phyloP scores from a whole-genome alignment of 2,329 filamentous ascomycete genomes.

The Exserohilum turcica region DNA sequence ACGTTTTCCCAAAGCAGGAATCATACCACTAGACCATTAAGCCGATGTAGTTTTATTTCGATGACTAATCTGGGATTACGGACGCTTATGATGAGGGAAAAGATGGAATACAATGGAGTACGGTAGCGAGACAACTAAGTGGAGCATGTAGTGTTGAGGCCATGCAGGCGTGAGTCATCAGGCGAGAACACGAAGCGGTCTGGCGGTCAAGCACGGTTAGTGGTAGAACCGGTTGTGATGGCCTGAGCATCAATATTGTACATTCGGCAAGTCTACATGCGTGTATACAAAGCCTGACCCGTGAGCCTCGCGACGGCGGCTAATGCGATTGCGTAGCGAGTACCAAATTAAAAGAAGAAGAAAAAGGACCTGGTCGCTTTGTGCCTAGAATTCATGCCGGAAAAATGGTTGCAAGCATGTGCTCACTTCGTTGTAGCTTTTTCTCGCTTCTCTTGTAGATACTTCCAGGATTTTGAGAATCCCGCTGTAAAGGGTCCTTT shows the following conservation, averaged over 20 bases:
- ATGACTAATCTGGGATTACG: neutral
- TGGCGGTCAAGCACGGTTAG: neutral
- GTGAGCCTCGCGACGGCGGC: conserved; percentile 19
- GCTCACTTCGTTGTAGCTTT: conserved; percentile 47
- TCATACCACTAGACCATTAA: conserved; percentile 38
- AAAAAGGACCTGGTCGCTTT: conserved; percentile 12
- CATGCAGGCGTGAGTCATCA: neutral
- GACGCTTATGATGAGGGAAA: too few relatives aligned
- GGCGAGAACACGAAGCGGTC: neutral
- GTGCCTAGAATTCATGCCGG: conserved; percentile 20
- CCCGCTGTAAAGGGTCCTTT: conserved; percentile 86
- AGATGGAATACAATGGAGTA: too few relatives aligned
- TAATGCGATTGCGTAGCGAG: conserved; percentile 12
- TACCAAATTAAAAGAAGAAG: conserved; percentile 1
- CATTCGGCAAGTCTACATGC: conserved; percentile 4
- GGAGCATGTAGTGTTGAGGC: neutral
- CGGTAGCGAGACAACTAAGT: neutral
- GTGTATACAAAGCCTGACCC: conserved; percentile 32
- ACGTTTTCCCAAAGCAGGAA: conserved; percentile 34
- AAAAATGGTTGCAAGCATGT: neutral
- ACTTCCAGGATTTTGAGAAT: conserved; percentile 69
- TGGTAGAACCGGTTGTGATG: neutral
- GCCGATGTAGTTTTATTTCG: neutral
- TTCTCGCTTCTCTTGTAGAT: conserved; percentile 76
- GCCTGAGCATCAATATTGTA: neutral